Percentiles rank a stretch among this genome's conserved stretches.
Conservation (phyloP, 2,329 filamentous ascomycete genomes). For the Alternaria atra region DNA sequence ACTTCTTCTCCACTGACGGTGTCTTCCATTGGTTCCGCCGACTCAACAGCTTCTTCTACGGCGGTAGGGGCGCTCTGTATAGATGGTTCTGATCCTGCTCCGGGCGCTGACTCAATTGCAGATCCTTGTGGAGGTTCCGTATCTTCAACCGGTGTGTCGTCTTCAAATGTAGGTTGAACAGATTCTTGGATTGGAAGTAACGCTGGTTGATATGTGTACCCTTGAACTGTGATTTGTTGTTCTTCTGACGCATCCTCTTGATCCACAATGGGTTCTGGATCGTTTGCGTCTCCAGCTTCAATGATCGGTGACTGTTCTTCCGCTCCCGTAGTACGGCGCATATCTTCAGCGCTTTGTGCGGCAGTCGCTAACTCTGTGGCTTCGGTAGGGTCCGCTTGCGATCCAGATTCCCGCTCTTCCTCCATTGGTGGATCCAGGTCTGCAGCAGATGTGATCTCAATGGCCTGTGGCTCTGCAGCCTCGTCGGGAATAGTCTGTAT, state of each 20-base stretch:
- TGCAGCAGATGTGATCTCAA: conserved; percentile 10
- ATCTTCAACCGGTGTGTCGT: background rate
- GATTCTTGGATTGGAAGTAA: conserved; percentile 1
- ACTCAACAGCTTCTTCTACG: background rate
- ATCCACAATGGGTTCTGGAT: conserved; percentile 10
- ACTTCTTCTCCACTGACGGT: background rate
- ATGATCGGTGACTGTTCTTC: conserved; percentile 8
- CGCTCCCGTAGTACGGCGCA: background rate
- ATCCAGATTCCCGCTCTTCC: conserved; percentile 7
- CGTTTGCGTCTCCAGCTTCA: conserved; percentile 13
- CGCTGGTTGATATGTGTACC: conserved; percentile 3
- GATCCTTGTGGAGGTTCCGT: background rate
- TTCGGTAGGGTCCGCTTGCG: conserved; percentile 6
- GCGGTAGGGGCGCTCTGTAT: background rate
- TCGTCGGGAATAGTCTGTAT: conserved; percentile 14
- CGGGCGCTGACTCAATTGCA: background rate
- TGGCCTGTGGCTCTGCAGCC: conserved; percentile 5
- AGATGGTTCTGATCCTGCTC: conserved; percentile 3
- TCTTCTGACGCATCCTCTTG: conserved; percentile 6
- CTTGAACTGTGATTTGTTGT: conserved; percentile 6
- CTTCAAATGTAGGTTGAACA: background rate
- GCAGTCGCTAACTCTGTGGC: conserved; percentile 6
- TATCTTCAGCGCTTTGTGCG: conserved; percentile 7
- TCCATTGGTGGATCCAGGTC: conserved; percentile 15
- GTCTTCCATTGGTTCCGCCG: conserved; percentile 5